Evolutionary conservation across 2,329 filamentous ascomycete species (phyloP), one percentile per base, ranked within the genome.

Genomic region (Penicillium frequentans): DNA sequence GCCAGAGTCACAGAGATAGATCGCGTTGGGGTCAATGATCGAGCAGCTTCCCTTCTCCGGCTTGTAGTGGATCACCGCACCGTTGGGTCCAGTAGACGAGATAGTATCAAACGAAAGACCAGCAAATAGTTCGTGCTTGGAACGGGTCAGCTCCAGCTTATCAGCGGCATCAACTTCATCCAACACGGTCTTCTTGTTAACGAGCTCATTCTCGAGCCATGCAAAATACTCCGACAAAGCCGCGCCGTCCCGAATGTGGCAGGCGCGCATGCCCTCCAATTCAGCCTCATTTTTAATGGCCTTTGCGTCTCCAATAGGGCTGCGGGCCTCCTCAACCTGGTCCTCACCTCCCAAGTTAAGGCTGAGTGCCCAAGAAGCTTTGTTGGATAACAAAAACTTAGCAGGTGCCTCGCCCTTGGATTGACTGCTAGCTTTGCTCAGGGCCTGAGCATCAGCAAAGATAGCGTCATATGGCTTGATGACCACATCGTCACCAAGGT

Each of bases 1-100:
- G 23, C 95, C 95, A 23, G 95, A 98, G 75, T 99, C 95, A 72
- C 95, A 99, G 3, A 99, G 85, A 69, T 99, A 99, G 57, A 99
- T 86, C 14, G 88, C 87, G 7, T 86, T 86, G 0, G 91, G 91
- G 64, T 99, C 91, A 65, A 99, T 91, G 27, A 84, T 79, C 9
- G 92, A 85, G 75, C 93, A 98, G 61, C 82, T 88, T 21, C 90
- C 91, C 54, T 84, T 86, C 70, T 96, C 90, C 0, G 95, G 93
- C 65, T 89, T 90, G 80, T 99, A 99, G 73, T 99, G 95, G 56
- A 99, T 99, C 13, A 99, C 85, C 5, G 95, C 95, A 56, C 92
- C 95, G 72, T 95, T 96, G 2, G 93, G 79, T 3, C 95, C 95
- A 0, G 92, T 97, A 0, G 93, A 96, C 0, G 93, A 98, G 59